phyloP scores from a whole-genome alignment of 495 filamentous ascomycete species.

The Penicillium lagena region DNA sequence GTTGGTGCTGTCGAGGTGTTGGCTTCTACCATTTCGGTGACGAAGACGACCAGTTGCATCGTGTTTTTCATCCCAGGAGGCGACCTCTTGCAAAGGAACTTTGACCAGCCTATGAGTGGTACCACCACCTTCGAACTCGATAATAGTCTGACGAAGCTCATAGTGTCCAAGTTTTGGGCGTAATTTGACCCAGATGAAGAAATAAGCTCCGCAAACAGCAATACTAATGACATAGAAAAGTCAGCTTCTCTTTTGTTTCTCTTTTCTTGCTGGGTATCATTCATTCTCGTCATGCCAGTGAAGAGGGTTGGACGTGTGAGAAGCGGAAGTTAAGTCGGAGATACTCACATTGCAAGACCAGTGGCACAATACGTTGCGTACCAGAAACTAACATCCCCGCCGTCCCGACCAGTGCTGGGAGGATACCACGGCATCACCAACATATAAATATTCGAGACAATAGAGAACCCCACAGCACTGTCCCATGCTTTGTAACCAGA shows the following conservation, averaged over 20 bases:
- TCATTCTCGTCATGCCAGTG: too few relatives aligned
- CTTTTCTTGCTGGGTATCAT: too few relatives aligned
- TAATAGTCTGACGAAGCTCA: conserved; percentile 45
- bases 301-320: background rate
- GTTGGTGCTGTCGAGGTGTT: too few relatives aligned
- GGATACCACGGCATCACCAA: conserved; percentile 63
- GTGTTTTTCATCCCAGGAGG: conserved; percentile 48
- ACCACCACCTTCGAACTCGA: conserved; percentile 41
- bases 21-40: too few relatives aligned
- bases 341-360: conserved; percentile 49
- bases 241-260: background rate
- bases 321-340: background rate
- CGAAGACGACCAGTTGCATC: conserved; percentile 40
- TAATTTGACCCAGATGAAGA: conserved; percentile 47
- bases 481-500: conserved; percentile 51
- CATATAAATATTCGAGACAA: conserved; percentile 49
- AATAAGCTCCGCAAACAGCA: conserved; percentile 46
- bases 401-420: conserved; percentile 46
- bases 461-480: conserved; percentile 45
- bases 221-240: conserved; percentile 24
- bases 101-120: conserved; percentile 48
- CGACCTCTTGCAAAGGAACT: conserved; percentile 42
- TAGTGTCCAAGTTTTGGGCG: conserved; percentile 46
- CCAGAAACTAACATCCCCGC: conserved; percentile 61
- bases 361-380: conserved; percentile 56